These are phyloP conservation scores for Nakazawaea anatomiae DNA, from an alignment of 805 yeast genomes.

Conservation along the genomic window DNA sequence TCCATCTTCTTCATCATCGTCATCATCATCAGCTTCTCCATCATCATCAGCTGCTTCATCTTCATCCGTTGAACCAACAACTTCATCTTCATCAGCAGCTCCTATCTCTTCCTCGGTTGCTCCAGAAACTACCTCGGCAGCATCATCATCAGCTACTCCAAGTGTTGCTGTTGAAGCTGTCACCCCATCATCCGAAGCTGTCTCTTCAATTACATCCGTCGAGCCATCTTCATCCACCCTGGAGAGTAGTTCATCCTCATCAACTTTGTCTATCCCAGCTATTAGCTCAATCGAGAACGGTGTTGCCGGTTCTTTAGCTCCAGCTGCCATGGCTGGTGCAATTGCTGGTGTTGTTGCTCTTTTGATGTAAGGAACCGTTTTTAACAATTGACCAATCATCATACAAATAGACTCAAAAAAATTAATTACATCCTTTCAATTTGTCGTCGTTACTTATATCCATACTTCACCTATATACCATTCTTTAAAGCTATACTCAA, in stretches of 20 bases:
- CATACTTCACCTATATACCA: background rate
- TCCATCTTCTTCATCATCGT: constrained; percentile 26
- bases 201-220: constrained; percentile 20
- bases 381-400: too few relatives aligned
- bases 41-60: constrained; percentile 15
- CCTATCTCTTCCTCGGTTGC: background rate
- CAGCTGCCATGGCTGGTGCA: constrained; percentile 14
- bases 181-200: constrained; percentile 21
- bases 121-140: constrained; percentile 13
- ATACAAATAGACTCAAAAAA: too few relatives aligned
- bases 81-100: constrained; percentile 9
- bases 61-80: constrained; percentile 11
- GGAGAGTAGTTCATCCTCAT: constrained; percentile 18
- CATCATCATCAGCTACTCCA: constrained; percentile 12
- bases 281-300: constrained; percentile 11
- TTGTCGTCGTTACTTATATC: too few relatives aligned
- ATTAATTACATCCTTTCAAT: too few relatives aligned
- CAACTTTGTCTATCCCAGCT: constrained; percentile 18
- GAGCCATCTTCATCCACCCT: constrained; percentile 20
- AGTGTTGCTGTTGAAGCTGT: constrained; percentile 14
- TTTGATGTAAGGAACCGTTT: constrained; percentile 6
- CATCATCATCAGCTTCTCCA: constrained; percentile 21
- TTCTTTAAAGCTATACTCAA: background rate
- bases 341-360: constrained; percentile 21
- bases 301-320: constrained; percentile 18